A percentile compares a stretch with the other conserved stretches of the same genome.
Evolutionary conservation across 805 yeast species (phyloP).

Genomic region (Kazachstania psychrophila): DNA sequence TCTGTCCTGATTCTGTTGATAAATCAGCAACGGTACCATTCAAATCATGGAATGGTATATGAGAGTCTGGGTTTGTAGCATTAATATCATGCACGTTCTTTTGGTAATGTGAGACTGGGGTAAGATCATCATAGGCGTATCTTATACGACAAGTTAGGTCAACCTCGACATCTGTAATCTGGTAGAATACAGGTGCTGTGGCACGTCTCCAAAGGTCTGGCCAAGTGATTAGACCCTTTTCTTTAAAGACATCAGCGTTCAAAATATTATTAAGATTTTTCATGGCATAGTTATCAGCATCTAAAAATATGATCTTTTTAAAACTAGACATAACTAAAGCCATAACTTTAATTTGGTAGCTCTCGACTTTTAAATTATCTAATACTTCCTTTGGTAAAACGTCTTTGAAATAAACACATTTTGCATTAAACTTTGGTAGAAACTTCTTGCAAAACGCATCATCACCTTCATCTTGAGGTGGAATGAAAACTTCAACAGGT

Average conservation of each 20-base stretch:
- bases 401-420: conserved; percentile 46
- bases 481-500: conserved; percentile 79
- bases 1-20: conserved; percentile 63
- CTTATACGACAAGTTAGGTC: conserved; percentile 33
- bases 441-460: conserved; percentile 53
- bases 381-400: conserved; percentile 37
- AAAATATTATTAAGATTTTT: conserved; percentile 55
- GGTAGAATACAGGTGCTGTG: conserved; percentile 63
- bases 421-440: conserved; percentile 55
- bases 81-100: conserved; percentile 9
- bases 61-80: conserved; percentile 5
- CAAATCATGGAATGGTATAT: conserved; percentile 46
- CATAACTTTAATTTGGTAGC: conserved; percentile 59
- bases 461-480: conserved; percentile 57
- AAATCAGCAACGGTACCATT: conserved; percentile 61
- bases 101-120: conserved; percentile 25
- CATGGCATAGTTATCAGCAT: conserved; percentile 69
- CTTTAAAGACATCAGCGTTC: conserved; percentile 38
- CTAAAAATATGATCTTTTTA: conserved; percentile 61
- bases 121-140: conserved; percentile 27
- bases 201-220: conserved; percentile 87
- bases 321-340: conserved; percentile 66
- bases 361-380: conserved; percentile 34
- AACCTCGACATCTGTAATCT: conserved; percentile 47
- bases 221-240: conserved; percentile 53